These are phyloP conservation scores for Sicyos edulis DNA, from an alignment of 306 rosid species.

Conservation along the genomic window DNA sequence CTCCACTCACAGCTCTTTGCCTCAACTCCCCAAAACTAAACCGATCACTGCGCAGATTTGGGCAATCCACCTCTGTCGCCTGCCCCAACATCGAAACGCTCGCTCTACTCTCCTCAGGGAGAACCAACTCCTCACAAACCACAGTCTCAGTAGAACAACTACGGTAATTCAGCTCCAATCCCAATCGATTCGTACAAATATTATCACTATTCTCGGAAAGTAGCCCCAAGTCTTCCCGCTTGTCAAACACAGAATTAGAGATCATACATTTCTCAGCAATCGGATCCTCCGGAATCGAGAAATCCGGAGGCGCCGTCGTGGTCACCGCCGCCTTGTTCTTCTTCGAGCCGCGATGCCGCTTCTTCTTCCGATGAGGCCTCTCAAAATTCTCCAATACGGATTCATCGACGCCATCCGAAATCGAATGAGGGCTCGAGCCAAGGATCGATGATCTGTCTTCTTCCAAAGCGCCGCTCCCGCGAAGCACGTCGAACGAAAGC, in stretches of 20 bases:
- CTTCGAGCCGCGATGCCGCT: slow-evolving; percentile 41
- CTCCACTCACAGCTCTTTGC: slow-evolving; percentile 62
- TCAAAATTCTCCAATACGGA: not conserved
- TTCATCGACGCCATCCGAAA: slow-evolving; percentile 23
- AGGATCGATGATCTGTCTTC: slow-evolving; percentile 26
- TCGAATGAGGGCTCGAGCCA: slow-evolving; percentile 34
- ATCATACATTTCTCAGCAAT: slow-evolving; percentile 23
- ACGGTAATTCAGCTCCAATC: slow-evolving; percentile 31
- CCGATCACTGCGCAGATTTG: slow-evolving; percentile 39
- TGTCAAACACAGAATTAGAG: not conserved
- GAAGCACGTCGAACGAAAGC: slow-evolving; percentile 67
- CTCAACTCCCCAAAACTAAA: slow-evolving; percentile 57
- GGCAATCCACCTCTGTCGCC: slow-evolving; percentile 33
- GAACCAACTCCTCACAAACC: slow-evolving; percentile 34
- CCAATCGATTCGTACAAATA: slow-evolving; percentile 35
- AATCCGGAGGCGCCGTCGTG: slow-evolving; percentile 14
- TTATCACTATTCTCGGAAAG: slow-evolving; percentile 15
- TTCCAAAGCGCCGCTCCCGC: slow-evolving; percentile 27
- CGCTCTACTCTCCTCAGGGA: slow-evolving; percentile 27
- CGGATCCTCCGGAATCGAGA: slow-evolving; percentile 41
- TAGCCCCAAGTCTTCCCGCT: not conserved
- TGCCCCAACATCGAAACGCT: slow-evolving; percentile 32
- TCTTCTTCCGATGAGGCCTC: slow-evolving; percentile 42
- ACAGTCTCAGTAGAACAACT: slow-evolving; percentile 32
- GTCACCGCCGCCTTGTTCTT: slow-evolving; percentile 32